Base-by-base conservation (phyloP, 2,329 filamentous ascomycete genomes). In the Neoascochyta sp. region DNA sequence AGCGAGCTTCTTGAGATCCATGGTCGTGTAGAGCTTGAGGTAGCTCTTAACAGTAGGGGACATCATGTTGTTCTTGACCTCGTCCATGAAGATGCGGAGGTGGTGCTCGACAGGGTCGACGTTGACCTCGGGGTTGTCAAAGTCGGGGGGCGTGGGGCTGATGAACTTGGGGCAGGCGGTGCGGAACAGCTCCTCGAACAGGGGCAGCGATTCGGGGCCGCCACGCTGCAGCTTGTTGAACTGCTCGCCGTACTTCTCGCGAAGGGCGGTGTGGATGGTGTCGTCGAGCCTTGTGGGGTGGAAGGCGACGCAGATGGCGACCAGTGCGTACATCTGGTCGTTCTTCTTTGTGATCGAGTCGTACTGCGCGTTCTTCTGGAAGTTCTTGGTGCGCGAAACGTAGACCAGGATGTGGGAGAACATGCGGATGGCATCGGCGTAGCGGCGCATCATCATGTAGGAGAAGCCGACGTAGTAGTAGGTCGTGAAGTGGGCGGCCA, bases 391-490 rank as follows among this genome's bases (percentile, higher is more conserved):
- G 58, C 92, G 78, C 52, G 88, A 95, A 50, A 98, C 89, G 71
- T 96, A 98, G 70, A 98, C 84, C 55, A 98, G 81, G 68, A 98
- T 98, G 78, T 98, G 92, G 76, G 86, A 94, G 81, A 98, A 98
- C 83, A 95, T 95, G 76, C 90, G 88, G 72, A 98, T 95, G 66
- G 92, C 92, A 69, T 98, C 92, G 68, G 88, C 86, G 66, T 98
- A 98, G 64, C 92, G 86, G 72, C 92, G 88, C 86, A 96, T 94
- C 92, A 98, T 98, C 90, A 98, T 96, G 83, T 98, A 98, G 52
- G 87, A 94, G 80, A 98, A 98, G 52, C 92, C 92, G 43, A 98
- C 90, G 66, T 96, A 96, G 80, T 98, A 98, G 80, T 96, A 98
- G 47, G 92, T 98, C 51, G 90, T 95, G 74, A 96, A 96, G 75